A percentile compares a stretch with the other conserved stretches of the same genome.
Evolutionary conservation across 177 flowering plant genomes (phyloP).

Genomic region (Telopea speciosissima): DNA sequence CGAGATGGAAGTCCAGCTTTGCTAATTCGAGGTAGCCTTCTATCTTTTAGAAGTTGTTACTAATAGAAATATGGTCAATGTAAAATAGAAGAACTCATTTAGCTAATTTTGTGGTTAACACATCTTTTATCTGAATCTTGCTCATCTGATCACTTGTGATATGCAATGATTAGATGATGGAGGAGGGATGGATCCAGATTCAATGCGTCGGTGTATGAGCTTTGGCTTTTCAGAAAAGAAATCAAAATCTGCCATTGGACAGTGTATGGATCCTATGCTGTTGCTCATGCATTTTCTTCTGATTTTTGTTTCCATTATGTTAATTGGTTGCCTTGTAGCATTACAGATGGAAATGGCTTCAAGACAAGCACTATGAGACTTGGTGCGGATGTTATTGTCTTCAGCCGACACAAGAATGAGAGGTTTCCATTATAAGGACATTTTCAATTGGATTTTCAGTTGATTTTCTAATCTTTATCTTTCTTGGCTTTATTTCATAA

Average conservation of each 20-base stretch:
- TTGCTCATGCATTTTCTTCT: neutral
- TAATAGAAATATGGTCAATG: slow-evolving; percentile 32
- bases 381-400: slow-evolving; percentile 92
- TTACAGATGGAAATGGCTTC: slow-evolving; percentile 99
- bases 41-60: slow-evolving; percentile 13
- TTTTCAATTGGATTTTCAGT: neutral
- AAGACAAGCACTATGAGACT: slow-evolving; percentile 99
- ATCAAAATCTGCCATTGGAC: slow-evolving; percentile 69
- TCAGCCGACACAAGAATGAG: slow-evolving; percentile 54
- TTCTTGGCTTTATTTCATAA: neutral
- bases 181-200: slow-evolving; percentile 93
- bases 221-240: slow-evolving; percentile 95
- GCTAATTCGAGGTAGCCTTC: slow-evolving; percentile 65
- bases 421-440: slow-evolving; percentile 36
- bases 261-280: slow-evolving; percentile 43
- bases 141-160: slow-evolving; percentile 2
- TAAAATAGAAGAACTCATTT: neutral
- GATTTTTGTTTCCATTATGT: slow-evolving; percentile 9
- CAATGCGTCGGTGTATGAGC: slow-evolving; percentile 82
- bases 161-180: slow-evolving; percentile 66
- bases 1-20: slow-evolving; percentile 72
- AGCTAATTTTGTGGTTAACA: neutral
- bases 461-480: neutral
- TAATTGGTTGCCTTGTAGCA: slow-evolving; percentile 26
- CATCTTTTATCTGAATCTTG: slow-evolving; percentile 5